A percentile compares a stretch with the other conserved stretches of the same genome.
phyloP scores from a whole-genome alignment of 2,329 filamentous ascomycete genomes.

The Nemania serpens region DNA sequence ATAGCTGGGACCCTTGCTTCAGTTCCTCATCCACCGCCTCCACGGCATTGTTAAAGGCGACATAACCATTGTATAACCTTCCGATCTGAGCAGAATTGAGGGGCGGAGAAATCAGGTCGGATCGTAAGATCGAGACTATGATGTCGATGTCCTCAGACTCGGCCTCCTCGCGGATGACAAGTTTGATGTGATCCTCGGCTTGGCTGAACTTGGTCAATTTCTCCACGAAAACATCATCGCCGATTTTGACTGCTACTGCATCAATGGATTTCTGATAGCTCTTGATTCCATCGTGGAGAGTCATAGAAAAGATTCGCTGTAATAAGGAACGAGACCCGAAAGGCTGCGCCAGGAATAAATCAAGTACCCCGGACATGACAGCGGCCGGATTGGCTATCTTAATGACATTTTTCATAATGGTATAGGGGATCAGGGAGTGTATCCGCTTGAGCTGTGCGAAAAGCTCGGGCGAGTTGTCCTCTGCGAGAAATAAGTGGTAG shows the following conservation, averaged over 20 bases:
- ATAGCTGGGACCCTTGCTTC: constrained; percentile 86
- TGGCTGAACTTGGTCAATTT: constrained; percentile 84
- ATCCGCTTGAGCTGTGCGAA: constrained; percentile 94
- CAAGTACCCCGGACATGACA: constrained; percentile 94
- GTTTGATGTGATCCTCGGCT: constrained; percentile 75
- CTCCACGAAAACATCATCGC: constrained; percentile 75
- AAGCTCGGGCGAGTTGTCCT: constrained; percentile 96
- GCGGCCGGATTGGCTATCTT: constrained; percentile 94
- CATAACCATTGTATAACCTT: constrained; percentile 89
- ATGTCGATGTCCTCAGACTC: constrained; percentile 76
- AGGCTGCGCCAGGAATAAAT: constrained; percentile 93
- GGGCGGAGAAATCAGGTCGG: constrained; percentile 73
- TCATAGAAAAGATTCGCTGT: constrained; percentile 92
- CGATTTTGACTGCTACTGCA: constrained; percentile 73
- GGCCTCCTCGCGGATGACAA: constrained; percentile 74
- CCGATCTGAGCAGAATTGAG: constrained; percentile 77
- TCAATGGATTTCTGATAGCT: constrained; percentile 88
- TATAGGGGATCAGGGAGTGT: constrained; percentile 92
- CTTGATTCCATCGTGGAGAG: constrained; percentile 86
- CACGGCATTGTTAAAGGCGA: constrained; percentile 93
- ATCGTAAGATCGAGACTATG: constrained; percentile 81
- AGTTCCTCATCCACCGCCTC: constrained; percentile 89
- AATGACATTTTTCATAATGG: constrained; percentile 93
- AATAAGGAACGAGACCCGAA: constrained; percentile 88
- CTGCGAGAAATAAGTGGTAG: constrained; percentile 95